Percentiles rank a stretch among this genome's conserved stretches.
Conservation (phyloP, 2,329 filamentous ascomycete species). For the Diaporthe sp. region DNA sequence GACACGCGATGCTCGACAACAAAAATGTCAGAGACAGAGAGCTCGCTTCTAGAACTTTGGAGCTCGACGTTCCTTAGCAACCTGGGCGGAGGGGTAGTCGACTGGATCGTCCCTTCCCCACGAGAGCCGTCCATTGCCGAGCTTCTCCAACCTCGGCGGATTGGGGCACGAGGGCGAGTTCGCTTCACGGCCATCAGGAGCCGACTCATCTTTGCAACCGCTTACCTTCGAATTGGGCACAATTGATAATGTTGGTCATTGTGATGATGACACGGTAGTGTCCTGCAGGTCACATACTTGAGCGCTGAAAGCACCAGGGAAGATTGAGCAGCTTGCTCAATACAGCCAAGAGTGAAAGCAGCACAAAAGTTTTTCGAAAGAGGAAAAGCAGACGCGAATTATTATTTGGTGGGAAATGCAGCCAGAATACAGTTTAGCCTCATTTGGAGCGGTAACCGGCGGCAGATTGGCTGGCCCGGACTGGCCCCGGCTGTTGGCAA, state of each 20-base stretch:
- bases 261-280: neutral
- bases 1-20: neutral
- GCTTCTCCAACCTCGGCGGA: constrained; percentile 42
- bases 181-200: neutral
- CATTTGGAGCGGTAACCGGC: constrained; percentile 24
- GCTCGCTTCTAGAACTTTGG: neutral
- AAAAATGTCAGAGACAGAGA: neutral
- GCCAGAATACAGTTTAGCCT: constrained; percentile 21
- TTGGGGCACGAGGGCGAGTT: constrained; percentile 15
- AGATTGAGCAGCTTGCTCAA: neutral
- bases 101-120: constrained; percentile 38
- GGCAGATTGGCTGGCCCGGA: constrained; percentile 24
- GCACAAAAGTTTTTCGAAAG: neutral
- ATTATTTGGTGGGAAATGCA: constrained; percentile 18
- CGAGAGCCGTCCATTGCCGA: constrained; percentile 54
- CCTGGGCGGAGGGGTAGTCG: constrained; percentile 33
- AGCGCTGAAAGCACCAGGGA: neutral
- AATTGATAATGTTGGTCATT: neutral
- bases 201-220: neutral
- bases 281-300: neutral
- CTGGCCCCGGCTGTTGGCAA: neutral
- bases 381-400: neutral
- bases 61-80: neutral
- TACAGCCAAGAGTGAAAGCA: neutral
- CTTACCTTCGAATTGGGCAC: neutral